Evolutionary conservation across 352 stramenopile species (phyloP).

Genomic region (Pythium scleroteichum): DNA sequence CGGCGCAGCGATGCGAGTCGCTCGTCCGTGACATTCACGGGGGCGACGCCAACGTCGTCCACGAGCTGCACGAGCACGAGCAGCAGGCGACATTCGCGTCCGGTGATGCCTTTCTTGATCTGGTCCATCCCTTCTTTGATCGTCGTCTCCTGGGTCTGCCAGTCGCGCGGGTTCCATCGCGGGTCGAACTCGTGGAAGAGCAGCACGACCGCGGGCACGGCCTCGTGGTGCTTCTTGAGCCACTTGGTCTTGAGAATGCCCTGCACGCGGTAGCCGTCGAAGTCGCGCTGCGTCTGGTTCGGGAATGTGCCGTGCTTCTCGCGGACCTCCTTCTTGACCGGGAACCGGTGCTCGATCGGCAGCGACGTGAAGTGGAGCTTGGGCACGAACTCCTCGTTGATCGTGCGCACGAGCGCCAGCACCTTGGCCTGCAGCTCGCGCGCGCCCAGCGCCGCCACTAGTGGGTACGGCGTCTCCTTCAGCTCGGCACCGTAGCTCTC

Average conservation of each 20-base stretch:
- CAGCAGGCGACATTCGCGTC: slow-evolving; percentile 75
- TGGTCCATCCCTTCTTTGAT: slow-evolving; percentile 81
- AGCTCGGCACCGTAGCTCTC: slow-evolving; percentile 83
- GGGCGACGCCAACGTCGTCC: slow-evolving; percentile 60
- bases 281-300: slow-evolving; percentile 82
- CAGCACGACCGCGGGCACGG: slow-evolving; percentile 75
- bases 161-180: slow-evolving; percentile 67
- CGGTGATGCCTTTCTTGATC: slow-evolving; percentile 56
- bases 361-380: slow-evolving; percentile 77
- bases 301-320: slow-evolving; percentile 86
- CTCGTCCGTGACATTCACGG: slow-evolving; percentile 75
- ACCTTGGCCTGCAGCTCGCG: slow-evolving; percentile 78
- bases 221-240: slow-evolving; percentile 88
- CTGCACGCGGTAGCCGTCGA: slow-evolving; percentile 67
- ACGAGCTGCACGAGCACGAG: slow-evolving; percentile 81
- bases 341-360: slow-evolving; percentile 75
- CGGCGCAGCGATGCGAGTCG: slow-evolving; percentile 64
- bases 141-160: slow-evolving; percentile 60
- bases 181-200: slow-evolving; percentile 87
- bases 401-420: slow-evolving; percentile 55
- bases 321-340: slow-evolving; percentile 79
- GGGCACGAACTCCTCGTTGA: slow-evolving; percentile 84
- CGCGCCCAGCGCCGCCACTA: slow-evolving; percentile 77
- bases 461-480: slow-evolving; percentile 86
- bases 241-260: slow-evolving; percentile 80